phyloP scores from a whole-genome alignment of 495 filamentous ascomycete species.

The Ramalina peruviana region DNA sequence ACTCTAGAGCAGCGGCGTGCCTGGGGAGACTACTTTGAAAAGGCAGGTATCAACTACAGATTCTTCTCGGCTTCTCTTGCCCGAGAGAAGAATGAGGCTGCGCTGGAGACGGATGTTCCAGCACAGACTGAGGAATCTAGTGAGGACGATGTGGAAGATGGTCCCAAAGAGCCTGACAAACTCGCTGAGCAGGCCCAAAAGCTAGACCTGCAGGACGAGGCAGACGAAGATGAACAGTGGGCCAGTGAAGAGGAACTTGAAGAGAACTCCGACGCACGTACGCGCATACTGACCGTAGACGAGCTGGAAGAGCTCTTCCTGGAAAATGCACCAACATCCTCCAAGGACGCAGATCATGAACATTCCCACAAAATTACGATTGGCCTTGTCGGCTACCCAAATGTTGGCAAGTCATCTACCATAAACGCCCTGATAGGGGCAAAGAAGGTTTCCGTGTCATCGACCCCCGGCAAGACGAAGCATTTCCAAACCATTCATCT shows the following conservation, averaged over 20 bases:
- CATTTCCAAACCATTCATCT: slow-evolving; percentile 98
- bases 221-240: slow-evolving; percentile 21
- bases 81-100: slow-evolving; percentile 70
- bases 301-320: slow-evolving; percentile 87
- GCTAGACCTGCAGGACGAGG: slow-evolving; percentile 23
- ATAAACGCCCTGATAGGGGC: slow-evolving; percentile 97
- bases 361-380: slow-evolving; percentile 61
- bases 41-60: slow-evolving; percentile 66
- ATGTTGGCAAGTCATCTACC: slow-evolving; percentile 97
- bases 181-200: slow-evolving; percentile 26
- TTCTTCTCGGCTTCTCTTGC: slow-evolving; percentile 94
- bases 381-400: slow-evolving; percentile 94
- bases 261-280: slow-evolving; percentile 39
- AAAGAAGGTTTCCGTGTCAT: slow-evolving; percentile 96
- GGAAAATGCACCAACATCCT: slow-evolving; percentile 44
- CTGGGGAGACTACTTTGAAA: slow-evolving; percentile 84
- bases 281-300: slow-evolving; percentile 76
- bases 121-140: slow-evolving; percentile 28
- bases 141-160: slow-evolving; percentile 18
- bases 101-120: slow-evolving; percentile 24
- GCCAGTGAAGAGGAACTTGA: slow-evolving; percentile 29
- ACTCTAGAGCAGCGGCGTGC: slow-evolving; percentile 65
- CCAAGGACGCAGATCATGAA: slow-evolving; percentile 21
- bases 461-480: slow-evolving; percentile 97
- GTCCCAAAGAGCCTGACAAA: slow-evolving; percentile 25